Conservation (phyloP, 257 asterid species). For the Przewalskia tangutica region DNA sequence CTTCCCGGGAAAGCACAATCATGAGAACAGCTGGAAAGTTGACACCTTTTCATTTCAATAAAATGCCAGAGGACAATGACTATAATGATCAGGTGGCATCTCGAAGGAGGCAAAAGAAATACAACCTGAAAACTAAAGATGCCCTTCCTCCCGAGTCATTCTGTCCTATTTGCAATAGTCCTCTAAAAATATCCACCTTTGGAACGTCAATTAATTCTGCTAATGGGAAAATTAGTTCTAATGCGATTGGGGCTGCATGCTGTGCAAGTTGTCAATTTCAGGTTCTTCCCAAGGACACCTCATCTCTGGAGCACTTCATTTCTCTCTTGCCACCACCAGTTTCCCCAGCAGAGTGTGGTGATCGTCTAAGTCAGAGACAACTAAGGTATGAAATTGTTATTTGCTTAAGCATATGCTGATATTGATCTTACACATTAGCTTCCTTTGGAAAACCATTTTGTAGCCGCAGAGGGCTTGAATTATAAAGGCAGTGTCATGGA, state of each 20-base stretch:
- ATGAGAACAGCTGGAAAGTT: conserved; percentile 92
- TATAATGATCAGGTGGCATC: conserved; percentile 38
- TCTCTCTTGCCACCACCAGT: conserved; percentile 55
- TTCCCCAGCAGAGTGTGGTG: conserved; percentile 15
- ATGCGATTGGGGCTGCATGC: conserved; percentile 27
- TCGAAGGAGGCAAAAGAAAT: conserved; percentile 79
- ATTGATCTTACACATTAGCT: not conserved
- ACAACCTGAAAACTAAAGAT: conserved; percentile 51
- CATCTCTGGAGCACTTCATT: conserved; percentile 41
- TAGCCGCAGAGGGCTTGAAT: not conserved
- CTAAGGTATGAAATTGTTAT: conserved; percentile 35
- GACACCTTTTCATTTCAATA: conserved; percentile 74
- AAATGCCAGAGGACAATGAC: conserved; percentile 51
- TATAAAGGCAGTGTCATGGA: not conserved
- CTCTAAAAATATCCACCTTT: conserved; percentile 40
- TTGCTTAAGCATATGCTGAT: not conserved
- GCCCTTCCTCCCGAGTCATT: conserved; percentile 60
- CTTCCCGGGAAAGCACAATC: conserved; percentile 89
- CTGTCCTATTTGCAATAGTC: conserved; percentile 72
- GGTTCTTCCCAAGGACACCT: conserved; percentile 60
- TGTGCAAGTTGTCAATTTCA: conserved; percentile 80
- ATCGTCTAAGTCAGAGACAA: conserved; percentile 13
- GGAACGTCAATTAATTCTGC: conserved; percentile 11
- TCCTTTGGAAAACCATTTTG: not conserved
- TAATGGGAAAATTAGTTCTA: conserved; percentile 22